A percentile compares a stretch with the other conserved stretches of the same genome.
Evolutionary conservation across 2,329 filamentous ascomycete species (phyloP).

Genomic region (Fusarium fujikuroi): DNA sequence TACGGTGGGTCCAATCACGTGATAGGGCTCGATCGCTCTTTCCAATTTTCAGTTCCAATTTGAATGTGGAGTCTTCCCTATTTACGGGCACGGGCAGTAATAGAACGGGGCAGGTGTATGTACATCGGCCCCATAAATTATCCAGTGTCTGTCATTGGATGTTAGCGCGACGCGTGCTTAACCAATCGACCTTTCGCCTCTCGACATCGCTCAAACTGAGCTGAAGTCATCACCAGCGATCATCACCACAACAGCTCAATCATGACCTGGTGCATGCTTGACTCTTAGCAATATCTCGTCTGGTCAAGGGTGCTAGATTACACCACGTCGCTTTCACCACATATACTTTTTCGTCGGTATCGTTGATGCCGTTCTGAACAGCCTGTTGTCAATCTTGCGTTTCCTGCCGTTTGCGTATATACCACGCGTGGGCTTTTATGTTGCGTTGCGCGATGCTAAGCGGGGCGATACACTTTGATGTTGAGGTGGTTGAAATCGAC

Average conservation of each 20-base stretch:
- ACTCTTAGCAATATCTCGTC: not conserved
- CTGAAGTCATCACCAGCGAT: slow-evolving; percentile 34
- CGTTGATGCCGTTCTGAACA: not conserved
- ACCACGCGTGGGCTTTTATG: not conserved
- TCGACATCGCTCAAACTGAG: slow-evolving; percentile 17
- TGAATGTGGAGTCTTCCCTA: not conserved
- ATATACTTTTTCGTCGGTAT: not conserved
- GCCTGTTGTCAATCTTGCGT: not conserved
- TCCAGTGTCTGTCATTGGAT: slow-evolving; percentile 2
- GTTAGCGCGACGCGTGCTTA: slow-evolving; percentile 16
- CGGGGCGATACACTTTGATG: slow-evolving; percentile 6
- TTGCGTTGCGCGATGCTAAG: slow-evolving; percentile 10
- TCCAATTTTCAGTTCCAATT: not conserved
- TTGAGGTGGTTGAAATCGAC: slow-evolving; percentile 14
- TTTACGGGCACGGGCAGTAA: not conserved
- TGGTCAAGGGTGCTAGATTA: not conserved
- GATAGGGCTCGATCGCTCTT: slow-evolving; percentile 21
- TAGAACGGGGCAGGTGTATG: too few relatives aligned
- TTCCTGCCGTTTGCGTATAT: not conserved
- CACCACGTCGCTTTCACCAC: not conserved
- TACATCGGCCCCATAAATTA: slow-evolving; percentile 12
- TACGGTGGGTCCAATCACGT: slow-evolving; percentile 47
- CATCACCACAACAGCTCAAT: slow-evolving; percentile 14
- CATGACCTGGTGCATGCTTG: not conserved
- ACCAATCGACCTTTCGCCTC: slow-evolving; percentile 23